Evolutionary conservation across 345 rosid species (phyloP), one percentile per base, ranked within the genome.

Genomic region (Gossypium turneri): DNA sequence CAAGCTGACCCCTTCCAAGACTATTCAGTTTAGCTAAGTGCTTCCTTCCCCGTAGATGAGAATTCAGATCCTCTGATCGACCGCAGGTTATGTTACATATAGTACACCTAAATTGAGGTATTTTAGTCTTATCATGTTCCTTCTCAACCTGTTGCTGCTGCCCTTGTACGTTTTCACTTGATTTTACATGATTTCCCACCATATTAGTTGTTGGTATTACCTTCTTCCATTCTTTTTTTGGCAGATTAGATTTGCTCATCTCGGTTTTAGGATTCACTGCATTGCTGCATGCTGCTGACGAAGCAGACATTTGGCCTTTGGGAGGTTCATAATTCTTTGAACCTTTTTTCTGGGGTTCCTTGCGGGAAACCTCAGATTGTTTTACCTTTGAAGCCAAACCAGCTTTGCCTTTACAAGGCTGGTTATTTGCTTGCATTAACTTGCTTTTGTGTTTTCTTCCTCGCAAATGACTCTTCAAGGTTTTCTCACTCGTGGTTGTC

Each of bases 391-490:
- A 10, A 59, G 15, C 51, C 2, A 2, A 3, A 65, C 63, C 25
- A 66, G 16, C 72, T 66, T 51, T 41, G 12, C 25, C 72, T 68
- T 68, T 73, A 2, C 59, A 60, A 50, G 63, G 58, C 52, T 59
- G 65, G 58, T 48, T 78, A 69, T 78, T 81, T 51, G 67, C 53
- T 43, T 69, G 77, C 52, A 67, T 47, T 59, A 81, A n/a, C 59
- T 48, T 73, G 7, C 19, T 15, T 73, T n/a, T 73, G 61, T 84
- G 84, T 17, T 64, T 67, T 12, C 41, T 75, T 60, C 83, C 87
- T 73, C 6, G 34, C 50, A 81, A 43, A 65, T 84, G 84, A 45
- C 19, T 68, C 15, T 67, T 72, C 74, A 75, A 60, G 24, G 9
- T 12, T 25, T 3, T 19, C 76, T 72, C 81, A 25, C 79, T 43